phyloP scores from a whole-genome alignment of 352 stramenopile species.

The Thalassiosira livingstoniorum region DNA sequence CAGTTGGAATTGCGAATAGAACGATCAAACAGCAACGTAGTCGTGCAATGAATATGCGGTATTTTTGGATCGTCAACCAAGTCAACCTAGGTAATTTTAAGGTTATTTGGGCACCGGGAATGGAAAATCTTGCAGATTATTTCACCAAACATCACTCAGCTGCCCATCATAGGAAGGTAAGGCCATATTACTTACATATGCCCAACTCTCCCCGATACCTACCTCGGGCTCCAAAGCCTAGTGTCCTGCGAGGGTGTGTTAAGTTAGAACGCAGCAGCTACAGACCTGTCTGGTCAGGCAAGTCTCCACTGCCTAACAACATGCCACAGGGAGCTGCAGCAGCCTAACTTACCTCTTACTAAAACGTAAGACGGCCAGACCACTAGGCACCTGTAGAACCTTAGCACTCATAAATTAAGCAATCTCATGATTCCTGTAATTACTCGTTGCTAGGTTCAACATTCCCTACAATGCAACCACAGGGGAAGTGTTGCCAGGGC shows the following conservation, averaged over 20 bases:
- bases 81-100: not conserved
- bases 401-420: too few relatives aligned
- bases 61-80: constrained; percentile 10
- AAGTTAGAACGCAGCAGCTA: too few relatives aligned
- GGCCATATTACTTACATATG: not conserved
- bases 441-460: too few relatives aligned
- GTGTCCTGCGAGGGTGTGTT: not conserved
- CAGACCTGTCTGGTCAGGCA: too few relatives aligned
- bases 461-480: not conserved
- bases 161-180: not conserved
- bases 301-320: too few relatives aligned
- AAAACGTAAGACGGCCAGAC: too few relatives aligned
- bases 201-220: not conserved
- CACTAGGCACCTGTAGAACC: too few relatives aligned
- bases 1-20: not conserved
- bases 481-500: not conserved
- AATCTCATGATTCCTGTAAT: too few relatives aligned
- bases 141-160: not conserved
- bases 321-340: too few relatives aligned
- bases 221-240: not conserved
- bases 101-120: not conserved
- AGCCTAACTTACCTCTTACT: too few relatives aligned
- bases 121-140: constrained; percentile 2
- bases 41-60: not conserved
- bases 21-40: not conserved